A percentile compares a stretch with the other conserved stretches of the same genome.
phyloP scores from a whole-genome alignment of 2,329 filamentous ascomycete genomes.

The Drechslera avenae region DNA sequence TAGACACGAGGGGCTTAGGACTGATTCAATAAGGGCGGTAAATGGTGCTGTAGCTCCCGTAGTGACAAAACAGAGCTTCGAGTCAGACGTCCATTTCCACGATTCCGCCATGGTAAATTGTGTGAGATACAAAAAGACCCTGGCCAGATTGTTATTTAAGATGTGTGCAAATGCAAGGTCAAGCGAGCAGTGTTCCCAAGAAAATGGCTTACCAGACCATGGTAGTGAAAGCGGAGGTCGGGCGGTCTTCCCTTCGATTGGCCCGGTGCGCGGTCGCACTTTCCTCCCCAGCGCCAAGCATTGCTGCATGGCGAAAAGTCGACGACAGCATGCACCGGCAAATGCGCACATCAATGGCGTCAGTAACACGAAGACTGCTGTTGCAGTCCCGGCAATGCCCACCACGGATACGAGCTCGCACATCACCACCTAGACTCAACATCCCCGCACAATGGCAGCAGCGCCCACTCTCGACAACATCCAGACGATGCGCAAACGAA shows the following conservation, averaged over 20 bases:
- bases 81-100: constrained; percentile 28
- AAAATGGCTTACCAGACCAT: constrained; percentile 1
- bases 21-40: constrained; percentile 68
- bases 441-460: constrained; percentile 39
- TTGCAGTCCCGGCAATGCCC: constrained; percentile 38
- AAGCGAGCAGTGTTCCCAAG: not conserved
- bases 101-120: constrained; percentile 20
- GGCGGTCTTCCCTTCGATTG: constrained; percentile 24
- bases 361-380: constrained; percentile 42
- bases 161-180: too few relatives aligned
- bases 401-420: constrained; percentile 27
- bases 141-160: too few relatives aligned
- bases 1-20: constrained; percentile 68
- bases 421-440: constrained; percentile 20
- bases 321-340: constrained; percentile 20
- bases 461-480: constrained; percentile 41
- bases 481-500: constrained; percentile 22
- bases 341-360: constrained; percentile 40
- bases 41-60: constrained; percentile 92
- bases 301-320: constrained; percentile 41
- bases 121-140: not conserved
- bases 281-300: constrained; percentile 34
- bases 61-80: constrained; percentile 76
- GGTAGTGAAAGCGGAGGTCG: constrained; percentile 28
- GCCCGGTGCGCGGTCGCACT: constrained; percentile 25